These are phyloP conservation scores for Kwoniella botswanensis DNA, from an alignment of 768 basidiomycete genomes.

Conservation along the genomic window DNA sequence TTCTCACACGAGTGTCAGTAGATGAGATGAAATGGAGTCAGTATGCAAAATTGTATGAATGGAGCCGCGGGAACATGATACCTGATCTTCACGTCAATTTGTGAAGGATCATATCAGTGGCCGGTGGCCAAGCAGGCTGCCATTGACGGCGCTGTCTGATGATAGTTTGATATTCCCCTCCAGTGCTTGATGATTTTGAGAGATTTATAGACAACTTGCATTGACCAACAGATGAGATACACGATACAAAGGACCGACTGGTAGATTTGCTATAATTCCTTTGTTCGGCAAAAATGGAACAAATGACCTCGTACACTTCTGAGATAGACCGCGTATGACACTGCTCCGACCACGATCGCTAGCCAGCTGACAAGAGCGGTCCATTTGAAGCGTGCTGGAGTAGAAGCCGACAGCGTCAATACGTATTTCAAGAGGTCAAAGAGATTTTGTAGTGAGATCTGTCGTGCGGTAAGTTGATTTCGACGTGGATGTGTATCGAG, in stretches of 20 bases:
- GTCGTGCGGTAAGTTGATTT: constrained; percentile 52
- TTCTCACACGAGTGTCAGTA: no score
- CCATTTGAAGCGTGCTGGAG: constrained; percentile 50
- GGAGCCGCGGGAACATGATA: no score
- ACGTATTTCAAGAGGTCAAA: constrained; percentile 56
- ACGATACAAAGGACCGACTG: no score
- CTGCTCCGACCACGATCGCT: constrained; percentile 41
- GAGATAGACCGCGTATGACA: constrained; percentile 45
- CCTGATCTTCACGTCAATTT: no score
- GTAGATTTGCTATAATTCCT: not conserved
- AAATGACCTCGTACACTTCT: constrained; percentile 47
- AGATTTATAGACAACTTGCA: not conserved
- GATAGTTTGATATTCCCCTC: no score
- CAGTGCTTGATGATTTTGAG: not conserved
- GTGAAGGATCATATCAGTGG: no score
- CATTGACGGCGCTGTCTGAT: no score
- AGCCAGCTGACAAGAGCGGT: constrained; percentile 51
- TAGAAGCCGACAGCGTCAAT: constrained; percentile 42
- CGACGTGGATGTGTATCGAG: constrained; percentile 50
- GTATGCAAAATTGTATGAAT: no score
- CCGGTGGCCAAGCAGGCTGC: no score
- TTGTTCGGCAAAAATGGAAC: constrained; percentile 34
- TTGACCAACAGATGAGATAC: not conserved
- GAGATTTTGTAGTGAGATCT: constrained; percentile 50
- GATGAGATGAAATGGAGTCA: no score